A percentile compares a stretch with the other conserved stretches of the same genome.
These are phyloP conservation scores for Mesembryanthemum crystallinum DNA, from an alignment of 148 eudicot species.

Conservation along the genomic window DNA sequence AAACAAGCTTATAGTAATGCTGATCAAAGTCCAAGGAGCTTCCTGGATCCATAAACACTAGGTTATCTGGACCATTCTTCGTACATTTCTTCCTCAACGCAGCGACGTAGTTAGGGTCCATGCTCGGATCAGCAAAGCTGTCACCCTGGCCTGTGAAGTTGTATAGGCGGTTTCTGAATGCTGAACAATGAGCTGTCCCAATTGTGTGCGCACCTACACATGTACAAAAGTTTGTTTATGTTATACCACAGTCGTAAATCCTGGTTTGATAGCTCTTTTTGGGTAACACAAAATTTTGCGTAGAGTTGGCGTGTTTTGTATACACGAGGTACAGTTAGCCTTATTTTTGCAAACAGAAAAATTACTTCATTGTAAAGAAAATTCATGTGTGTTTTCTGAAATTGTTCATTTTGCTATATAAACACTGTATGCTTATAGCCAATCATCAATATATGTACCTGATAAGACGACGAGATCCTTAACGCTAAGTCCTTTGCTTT, in stretches of 20 bases:
- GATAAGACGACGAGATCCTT: conserved; percentile 63
- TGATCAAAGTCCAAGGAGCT: conserved; percentile 33
- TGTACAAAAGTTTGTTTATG: too few species aligned
- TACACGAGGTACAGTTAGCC: too few species aligned
- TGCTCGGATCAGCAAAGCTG: conserved; percentile 39
- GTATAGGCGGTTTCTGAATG: conserved; percentile 36
- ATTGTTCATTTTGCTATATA: too few species aligned
- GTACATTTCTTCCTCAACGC: conserved; percentile 31
- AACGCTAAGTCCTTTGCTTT: conserved; percentile 35
- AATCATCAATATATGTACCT: conserved; percentile 21
- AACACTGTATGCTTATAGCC: too few species aligned
- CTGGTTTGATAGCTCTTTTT: too few species aligned
- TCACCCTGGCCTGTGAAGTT: conserved; percentile 49
- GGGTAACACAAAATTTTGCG: too few species aligned
- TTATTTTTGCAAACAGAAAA: too few species aligned
- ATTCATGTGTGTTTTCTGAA: too few species aligned
- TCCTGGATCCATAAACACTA: conserved; percentile 48
- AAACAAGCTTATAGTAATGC: conserved; percentile 27
- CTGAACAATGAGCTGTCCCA: conserved; percentile 36
- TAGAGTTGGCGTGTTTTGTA: too few species aligned
- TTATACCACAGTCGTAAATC: too few species aligned
- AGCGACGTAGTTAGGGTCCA: conserved; percentile 30
- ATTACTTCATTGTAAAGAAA: too few species aligned
- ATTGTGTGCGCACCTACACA: conserved; percentile 51
- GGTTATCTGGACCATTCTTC: conserved; percentile 6